Evolutionary conservation across 805 yeast species (phyloP).

Genomic region (Candida fluviatilis): DNA sequence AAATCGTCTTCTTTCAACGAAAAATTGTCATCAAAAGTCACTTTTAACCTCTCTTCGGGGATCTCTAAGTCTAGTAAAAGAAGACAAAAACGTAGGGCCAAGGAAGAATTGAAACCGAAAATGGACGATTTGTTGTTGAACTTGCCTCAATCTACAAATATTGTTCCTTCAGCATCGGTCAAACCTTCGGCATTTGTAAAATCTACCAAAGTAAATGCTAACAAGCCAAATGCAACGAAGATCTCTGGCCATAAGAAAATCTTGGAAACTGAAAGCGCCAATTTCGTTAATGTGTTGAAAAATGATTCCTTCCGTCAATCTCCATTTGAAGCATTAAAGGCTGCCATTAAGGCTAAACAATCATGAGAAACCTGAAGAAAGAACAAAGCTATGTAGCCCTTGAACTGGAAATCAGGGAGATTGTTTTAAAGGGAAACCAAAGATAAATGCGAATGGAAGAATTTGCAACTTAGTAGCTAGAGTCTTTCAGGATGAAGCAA

Average conservation of each 20-base stretch:
- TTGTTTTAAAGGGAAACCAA: no score
- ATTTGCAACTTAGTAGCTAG: no score
- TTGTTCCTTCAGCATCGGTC: constrained; percentile 9
- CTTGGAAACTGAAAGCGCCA: constrained; percentile 52
- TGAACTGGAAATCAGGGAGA: no score
- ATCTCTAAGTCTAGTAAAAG: constrained; percentile 65
- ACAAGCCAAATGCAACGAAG: constrained; percentile 50
- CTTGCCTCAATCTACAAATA: constrained; percentile 33
- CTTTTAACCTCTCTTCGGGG: constrained; percentile 36
- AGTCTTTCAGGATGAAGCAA: no score
- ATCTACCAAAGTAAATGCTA: constrained; percentile 21
- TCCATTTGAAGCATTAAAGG: constrained; percentile 64
- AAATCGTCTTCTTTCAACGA: constrained; percentile 37
- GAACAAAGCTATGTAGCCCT: no score
- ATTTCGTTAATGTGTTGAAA: constrained; percentile 56
- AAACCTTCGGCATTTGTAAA: constrained; percentile 17
- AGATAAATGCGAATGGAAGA: no score
- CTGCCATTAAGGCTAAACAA: constrained; percentile 36
- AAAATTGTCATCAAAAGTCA: constrained; percentile 21
- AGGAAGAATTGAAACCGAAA: constrained; percentile 63
- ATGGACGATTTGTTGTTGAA: constrained; percentile 59
- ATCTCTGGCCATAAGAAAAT: constrained; percentile 41
- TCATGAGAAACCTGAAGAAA: neutral
- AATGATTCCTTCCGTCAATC: constrained; percentile 51
- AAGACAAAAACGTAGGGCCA: constrained; percentile 56